A percentile compares a stretch with the other conserved stretches of the same genome.
These are phyloP conservation scores for Sporothrix mexicana DNA, from an alignment of 2,329 filamentous ascomycete species.

Conservation along the genomic window DNA sequence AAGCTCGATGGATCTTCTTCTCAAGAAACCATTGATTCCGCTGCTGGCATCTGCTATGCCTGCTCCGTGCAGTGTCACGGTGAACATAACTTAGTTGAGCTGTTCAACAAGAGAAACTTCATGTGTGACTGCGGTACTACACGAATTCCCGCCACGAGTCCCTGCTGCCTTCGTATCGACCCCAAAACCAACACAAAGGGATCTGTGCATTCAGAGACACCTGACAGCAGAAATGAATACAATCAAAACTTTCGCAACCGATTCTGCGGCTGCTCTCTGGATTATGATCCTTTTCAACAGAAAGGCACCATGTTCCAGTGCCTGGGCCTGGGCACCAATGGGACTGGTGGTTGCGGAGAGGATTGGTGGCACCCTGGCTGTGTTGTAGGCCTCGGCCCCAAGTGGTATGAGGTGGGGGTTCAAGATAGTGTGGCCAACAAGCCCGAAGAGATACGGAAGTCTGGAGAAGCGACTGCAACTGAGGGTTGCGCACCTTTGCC, in stretches of 20 bases:
- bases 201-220: constrained; percentile 74
- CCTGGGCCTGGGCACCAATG: constrained; percentile 77
- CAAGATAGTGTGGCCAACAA: constrained; percentile 3
- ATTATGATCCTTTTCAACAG: constrained; percentile 87
- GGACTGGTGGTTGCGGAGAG: constrained; percentile 89
- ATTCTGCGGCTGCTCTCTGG: constrained; percentile 87
- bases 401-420: constrained; percentile 66
- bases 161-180: constrained; percentile 78
- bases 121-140: constrained; percentile 95
- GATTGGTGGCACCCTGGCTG: constrained; percentile 98
- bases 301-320: constrained; percentile 99
- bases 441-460: neutral
- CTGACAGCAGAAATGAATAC: constrained; percentile 79
- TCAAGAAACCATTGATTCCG: constrained; percentile 53
- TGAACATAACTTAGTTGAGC: constrained; percentile 91
- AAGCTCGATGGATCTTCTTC: constrained; percentile 60
- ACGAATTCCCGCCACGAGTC: constrained; percentile 70
- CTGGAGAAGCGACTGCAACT: neutral
- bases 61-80: constrained; percentile 97
- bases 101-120: constrained; percentile 95
- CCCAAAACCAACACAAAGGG: constrained; percentile 76
- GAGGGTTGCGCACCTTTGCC: constrained; percentile 18
- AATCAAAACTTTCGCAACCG: constrained; percentile 94
- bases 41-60: constrained; percentile 91
- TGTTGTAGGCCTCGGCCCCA: constrained; percentile 77